A percentile compares a stretch with the other conserved stretches of the same genome.
Evolutionary conservation across 2,329 filamentous ascomycete species (phyloP).

Genomic region (Paracorniculantispora psalliotae): DNA sequence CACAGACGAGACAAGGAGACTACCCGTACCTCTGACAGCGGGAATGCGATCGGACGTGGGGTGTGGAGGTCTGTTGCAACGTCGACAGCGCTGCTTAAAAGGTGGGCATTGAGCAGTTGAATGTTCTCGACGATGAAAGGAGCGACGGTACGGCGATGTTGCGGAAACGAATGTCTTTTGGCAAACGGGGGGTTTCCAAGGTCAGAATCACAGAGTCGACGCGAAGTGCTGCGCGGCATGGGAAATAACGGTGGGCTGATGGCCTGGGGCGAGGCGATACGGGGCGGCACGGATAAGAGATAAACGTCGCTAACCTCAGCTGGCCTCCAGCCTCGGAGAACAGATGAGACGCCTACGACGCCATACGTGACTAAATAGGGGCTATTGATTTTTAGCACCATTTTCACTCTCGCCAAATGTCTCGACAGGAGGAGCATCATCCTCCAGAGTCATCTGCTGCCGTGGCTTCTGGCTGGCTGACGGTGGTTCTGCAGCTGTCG

Average conservation of each 20-base stretch:
- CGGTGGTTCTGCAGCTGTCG: neutral
- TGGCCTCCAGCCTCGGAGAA: neutral
- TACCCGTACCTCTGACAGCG: neutral
- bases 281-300: neutral
- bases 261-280: neutral
- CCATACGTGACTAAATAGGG: neutral
- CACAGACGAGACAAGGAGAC: neutral
- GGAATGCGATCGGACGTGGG: conserved; percentile 6
- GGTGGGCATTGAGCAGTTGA: conserved; percentile 52
- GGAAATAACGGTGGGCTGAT: neutral
- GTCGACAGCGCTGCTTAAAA: conserved; percentile 28
- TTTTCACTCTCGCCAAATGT: neutral
- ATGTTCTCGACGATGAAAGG: neutral
- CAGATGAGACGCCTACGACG: neutral
- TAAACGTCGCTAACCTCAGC: neutral
- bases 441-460: neutral
- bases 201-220: neutral
- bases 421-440: neutral
- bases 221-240: neutral
- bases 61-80: conserved; percentile 7
- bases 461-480: neutral
- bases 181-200: neutral
- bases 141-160: neutral
- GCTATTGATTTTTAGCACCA: neutral
- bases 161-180: neutral